A percentile compares a stretch with the other conserved stretches of the same genome.
These are phyloP conservation scores for Entomortierella chlamydospora DNA, from an alignment of 192 early-diverging fungal genomes.

Conservation along the genomic window DNA sequence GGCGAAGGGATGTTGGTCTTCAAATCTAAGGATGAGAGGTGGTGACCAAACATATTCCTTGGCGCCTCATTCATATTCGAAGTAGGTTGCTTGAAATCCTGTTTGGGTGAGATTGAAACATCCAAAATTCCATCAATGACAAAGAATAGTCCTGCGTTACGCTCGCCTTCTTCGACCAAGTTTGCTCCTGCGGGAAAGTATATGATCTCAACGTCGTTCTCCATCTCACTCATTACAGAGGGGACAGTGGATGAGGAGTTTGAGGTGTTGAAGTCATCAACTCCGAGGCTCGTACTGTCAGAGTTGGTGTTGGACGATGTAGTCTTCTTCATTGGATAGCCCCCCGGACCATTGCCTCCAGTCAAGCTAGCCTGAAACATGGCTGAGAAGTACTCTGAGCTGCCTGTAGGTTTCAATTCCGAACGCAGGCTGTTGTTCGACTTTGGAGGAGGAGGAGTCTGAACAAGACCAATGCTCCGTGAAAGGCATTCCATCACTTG, in stretches of 20 bases:
- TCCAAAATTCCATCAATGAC: constrained; percentile 92
- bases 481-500: constrained; percentile 73
- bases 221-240: constrained; percentile 51
- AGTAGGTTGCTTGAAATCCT: constrained; percentile 28
- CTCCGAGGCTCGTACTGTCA: constrained; percentile 13
- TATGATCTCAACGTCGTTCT: constrained; percentile 78
- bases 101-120: constrained; percentile 64
- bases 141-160: constrained; percentile 88
- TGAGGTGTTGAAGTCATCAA: constrained; percentile 33
- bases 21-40: constrained; percentile 24
- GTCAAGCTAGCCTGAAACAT: constrained; percentile 45
- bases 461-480: constrained; percentile 66
- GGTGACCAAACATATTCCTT: constrained; percentile 45
- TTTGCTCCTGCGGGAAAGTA: constrained; percentile 78
- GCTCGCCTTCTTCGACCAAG: constrained; percentile 87
- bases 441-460: constrained; percentile 8
- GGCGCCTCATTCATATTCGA: constrained; percentile 2
- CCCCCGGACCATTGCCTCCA: constrained; percentile 7
- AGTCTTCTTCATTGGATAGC: constrained; percentile 34
- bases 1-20: constrained; percentile 21
- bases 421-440: constrained; percentile 16
- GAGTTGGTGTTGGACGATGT: constrained; percentile 39
- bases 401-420: constrained; percentile 34
- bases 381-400: constrained; percentile 51
- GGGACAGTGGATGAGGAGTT: constrained; percentile 38